These are phyloP conservation scores for Brassica carinata DNA, from an alignment of 345 rosid species.

Conservation along the genomic window DNA sequence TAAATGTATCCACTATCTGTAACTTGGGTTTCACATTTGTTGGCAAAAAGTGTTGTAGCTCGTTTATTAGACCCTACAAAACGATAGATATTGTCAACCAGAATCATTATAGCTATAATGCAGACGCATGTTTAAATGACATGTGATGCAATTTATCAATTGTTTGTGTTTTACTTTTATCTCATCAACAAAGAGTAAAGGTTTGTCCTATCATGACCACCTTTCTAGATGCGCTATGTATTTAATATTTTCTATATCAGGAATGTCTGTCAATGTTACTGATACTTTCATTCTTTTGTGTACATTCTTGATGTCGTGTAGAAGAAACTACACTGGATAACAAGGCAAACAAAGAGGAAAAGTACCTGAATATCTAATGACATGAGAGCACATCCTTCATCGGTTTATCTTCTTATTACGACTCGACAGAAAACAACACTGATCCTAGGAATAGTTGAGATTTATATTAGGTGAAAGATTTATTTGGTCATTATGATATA, in stretches of 20 bases:
- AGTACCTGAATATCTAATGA: constrained; percentile 90
- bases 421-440: not conserved
- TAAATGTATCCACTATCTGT: constrained; percentile 78
- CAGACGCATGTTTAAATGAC: too few relatives aligned
- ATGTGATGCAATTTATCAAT: not conserved
- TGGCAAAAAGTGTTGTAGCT: constrained; percentile 77
- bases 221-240: not conserved
- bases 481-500: too few relatives aligned
- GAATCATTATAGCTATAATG: not conserved
- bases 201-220: not conserved
- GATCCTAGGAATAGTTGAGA: not conserved
- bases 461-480: too few relatives aligned
- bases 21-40: constrained; percentile 73
- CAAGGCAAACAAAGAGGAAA: not conserved
- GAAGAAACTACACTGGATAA: not conserved
- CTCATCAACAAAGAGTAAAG: constrained; percentile 7
- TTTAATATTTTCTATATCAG: not conserved
- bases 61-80: constrained; percentile 81
- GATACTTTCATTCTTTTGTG: not conserved
- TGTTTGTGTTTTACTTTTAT: not conserved
- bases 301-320: not conserved
- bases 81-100: not conserved
- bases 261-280: not conserved
- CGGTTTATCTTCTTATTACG: constrained; percentile 34
- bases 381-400: constrained; percentile 98